Base-by-base conservation (phyloP, 179 eudicot species). In the Pouteria campechiana region DNA sequence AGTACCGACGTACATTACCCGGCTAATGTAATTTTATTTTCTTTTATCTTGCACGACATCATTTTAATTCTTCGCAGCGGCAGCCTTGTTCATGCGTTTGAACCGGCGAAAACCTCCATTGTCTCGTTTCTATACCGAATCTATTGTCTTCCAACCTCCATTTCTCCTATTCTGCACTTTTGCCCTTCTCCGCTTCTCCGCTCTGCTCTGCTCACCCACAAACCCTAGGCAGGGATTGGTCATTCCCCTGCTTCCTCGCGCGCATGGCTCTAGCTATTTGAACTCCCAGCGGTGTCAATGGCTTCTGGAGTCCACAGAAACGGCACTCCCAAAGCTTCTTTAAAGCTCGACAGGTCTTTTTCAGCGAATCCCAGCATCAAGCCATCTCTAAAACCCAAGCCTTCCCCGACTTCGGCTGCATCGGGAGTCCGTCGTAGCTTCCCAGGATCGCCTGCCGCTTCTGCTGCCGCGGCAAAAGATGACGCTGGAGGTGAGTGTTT, bases 321-420 rank as follows among this genome's bases (percentile, higher is more conserved):
- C 48, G 68, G 72, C 28, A 14, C 31, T 33, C 12, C 48, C 2
- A 67, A 55, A 33, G 47, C 46, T 25, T 22, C 38, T 28, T 44
- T 58, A 37, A 68, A 61, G 9, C 60, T 39, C 64, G 35, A 31
- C 5, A 39, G 36, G 37, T 37, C 55, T 37, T 28, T 25, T 6
- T 63, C 68, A 2, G 17, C 61, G 1, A 71, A 55, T 42, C 55
- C 65, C 3, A 68, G 60, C 17, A 42, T 66, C 34, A 69, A 55
- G 56, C 42, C 77, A 50, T 44, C 73, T 37, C 45, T 70, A 28
- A 83, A 80, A 61, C 74, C 90, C 1, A 83, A 73, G 46, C 56
- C 71, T 28, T 64, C 61, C 32, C 33, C 61, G 14, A 31, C 46
- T 21, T 52, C 56, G 20, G 28, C 67, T 6, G 25, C 54, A 17